These are phyloP conservation scores for Isabelozyma heimii DNA, from an alignment of 805 yeast genomes.

Conservation along the genomic window DNA sequence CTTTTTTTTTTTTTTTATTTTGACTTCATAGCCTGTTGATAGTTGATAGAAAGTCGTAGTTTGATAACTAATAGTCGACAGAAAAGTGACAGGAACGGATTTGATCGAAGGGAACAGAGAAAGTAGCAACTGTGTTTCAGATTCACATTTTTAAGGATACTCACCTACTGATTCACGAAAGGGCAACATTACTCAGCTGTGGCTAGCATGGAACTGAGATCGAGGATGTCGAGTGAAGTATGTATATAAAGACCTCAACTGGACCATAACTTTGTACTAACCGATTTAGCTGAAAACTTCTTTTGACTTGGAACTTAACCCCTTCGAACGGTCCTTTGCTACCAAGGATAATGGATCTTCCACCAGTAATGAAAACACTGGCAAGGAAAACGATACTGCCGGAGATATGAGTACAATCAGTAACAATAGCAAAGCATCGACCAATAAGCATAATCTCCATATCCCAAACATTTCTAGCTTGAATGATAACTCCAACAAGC, in stretches of 20 bases:
- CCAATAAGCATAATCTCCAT: slow-evolving; percentile 35
- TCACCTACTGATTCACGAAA: not conserved
- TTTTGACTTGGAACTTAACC: slow-evolving; percentile 87
- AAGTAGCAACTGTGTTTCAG: not conserved
- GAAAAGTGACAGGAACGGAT: no score
- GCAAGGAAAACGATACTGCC: slow-evolving; percentile 1
- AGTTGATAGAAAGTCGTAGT: not conserved
- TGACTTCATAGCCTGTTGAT: not conserved
- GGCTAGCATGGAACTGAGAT: not conserved
- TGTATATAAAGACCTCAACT: slow-evolving; percentile 6
- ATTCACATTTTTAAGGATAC: no score
- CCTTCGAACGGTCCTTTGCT: slow-evolving; percentile 94
- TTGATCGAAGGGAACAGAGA: not conserved
- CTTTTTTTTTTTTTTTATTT: no score
- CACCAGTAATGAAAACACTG: slow-evolving; percentile 1
- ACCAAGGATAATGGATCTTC: slow-evolving; percentile 37
- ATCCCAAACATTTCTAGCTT: slow-evolving; percentile 30
- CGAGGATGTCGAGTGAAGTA: slow-evolving; percentile 18
- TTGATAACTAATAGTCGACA: not conserved
- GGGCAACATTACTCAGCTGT: not conserved
- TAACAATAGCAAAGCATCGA: slow-evolving; percentile 11
- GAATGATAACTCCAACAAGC: slow-evolving; percentile 18
- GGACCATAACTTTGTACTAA: not conserved
- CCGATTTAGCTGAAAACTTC: slow-evolving; percentile 36
- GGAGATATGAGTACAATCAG: slow-evolving; percentile 10